Base-by-base conservation (phyloP, 2,329 filamentous ascomycete species). In the Exophiala calicioides region DNA sequence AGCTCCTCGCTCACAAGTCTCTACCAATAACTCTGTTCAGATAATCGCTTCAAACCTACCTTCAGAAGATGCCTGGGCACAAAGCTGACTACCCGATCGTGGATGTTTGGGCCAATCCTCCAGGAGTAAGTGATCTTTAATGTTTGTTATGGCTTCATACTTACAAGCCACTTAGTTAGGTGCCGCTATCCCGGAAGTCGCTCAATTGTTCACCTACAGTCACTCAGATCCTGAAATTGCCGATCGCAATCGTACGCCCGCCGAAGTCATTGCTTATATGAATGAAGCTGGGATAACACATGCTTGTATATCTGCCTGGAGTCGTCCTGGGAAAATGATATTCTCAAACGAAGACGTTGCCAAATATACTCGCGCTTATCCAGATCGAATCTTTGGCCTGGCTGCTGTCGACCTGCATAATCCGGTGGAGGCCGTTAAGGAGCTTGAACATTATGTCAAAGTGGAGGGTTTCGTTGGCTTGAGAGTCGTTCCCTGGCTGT, bases 401-500 rank as follows among this genome's bases (percentile, higher is more conserved):
- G 60, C 51, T n/a, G 37, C 50, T 3, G 59, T 61, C 13, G 45
- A 61, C 41, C 50, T 62, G 20, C 58, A 47, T 30, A 48, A 60
- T 37, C 60, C 59, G 3, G 58, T 62, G 3, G 30, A 23, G 12
- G 57, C 53, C 4, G 60, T 61, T 21, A 57, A 57, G 26, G 58
- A 61, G 40, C 44, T 61, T 13, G 57, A 60, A 35, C 49, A 60
- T 32, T 61, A 60, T 29, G 58, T 62, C 13, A 55, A 55, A 19
- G 47, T 45, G 3, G 58, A 61, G 24, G 55, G 57, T n/a, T 60
- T 61, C 43, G 49, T 52, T 27, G 57, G 60, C 13, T 23, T 61
- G 16, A 33, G 59, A 6, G 46, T 61, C 18, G 59, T 62, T 7
- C 59, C 60, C 8, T 61, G 59, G 59, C 34, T 60, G 26, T 62